Percentiles rank a stretch among this genome's conserved stretches.
phyloP scores from a whole-genome alignment of 129 eudicot species.

The Escallonia herrerae region DNA sequence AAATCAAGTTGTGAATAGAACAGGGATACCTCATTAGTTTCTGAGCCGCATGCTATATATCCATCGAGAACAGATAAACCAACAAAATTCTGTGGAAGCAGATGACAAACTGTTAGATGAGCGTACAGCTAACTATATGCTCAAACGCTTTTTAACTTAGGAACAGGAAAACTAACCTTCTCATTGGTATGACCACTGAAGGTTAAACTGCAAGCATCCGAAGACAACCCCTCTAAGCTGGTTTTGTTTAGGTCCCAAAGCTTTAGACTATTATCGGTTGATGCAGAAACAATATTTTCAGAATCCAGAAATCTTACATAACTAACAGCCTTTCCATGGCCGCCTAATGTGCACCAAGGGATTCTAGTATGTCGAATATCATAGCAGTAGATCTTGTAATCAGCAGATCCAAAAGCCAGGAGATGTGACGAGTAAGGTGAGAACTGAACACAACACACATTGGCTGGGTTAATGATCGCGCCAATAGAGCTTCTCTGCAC shows the following conservation, averaged over 20 bases:
- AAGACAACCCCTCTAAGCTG: conserved; percentile 21
- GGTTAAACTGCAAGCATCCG: conserved; percentile 51
- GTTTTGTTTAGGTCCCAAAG: conserved; percentile 66
- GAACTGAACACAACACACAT: conserved; percentile 66
- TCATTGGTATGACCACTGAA: conserved; percentile 53
- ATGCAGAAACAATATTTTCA: conserved; percentile 57
- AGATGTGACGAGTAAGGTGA: conserved; percentile 41
- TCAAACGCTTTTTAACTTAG: neutral
- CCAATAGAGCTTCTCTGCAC: conserved; percentile 30
- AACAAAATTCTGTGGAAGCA: conserved; percentile 53
- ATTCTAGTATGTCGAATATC: conserved; percentile 47
- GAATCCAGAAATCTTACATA: conserved; percentile 55
- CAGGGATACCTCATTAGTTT: conserved; percentile 59
- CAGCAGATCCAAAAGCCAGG: conserved; percentile 54
- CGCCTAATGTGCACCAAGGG: conserved; percentile 57
- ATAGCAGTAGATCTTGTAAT: conserved; percentile 42
- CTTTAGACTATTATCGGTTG: conserved; percentile 63
- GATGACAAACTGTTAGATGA: neutral
- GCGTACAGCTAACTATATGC: neutral
- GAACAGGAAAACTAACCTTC: conserved; percentile 33
- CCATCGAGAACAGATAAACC: conserved; percentile 67
- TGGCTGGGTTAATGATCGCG: conserved; percentile 34
- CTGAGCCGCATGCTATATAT: conserved; percentile 76
- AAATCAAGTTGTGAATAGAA: neutral
- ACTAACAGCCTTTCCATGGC: conserved; percentile 54